Conservation (phyloP, 495 filamentous ascomycete species). For the Pseudoneurospora amorphoporcata region DNA sequence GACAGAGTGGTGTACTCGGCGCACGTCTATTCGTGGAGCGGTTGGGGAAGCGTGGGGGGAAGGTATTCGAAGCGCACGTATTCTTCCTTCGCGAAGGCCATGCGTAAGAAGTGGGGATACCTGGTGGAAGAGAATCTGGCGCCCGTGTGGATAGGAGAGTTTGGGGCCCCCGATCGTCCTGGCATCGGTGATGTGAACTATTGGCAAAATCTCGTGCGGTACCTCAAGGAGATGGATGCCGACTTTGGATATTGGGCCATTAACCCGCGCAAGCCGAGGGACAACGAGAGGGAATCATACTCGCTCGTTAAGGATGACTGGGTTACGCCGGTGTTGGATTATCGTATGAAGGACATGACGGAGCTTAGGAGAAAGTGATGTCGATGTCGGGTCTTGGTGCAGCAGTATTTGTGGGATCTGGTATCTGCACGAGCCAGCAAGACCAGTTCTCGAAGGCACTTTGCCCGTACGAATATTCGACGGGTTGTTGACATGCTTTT, state of each 20-base stretch:
- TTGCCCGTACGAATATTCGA: neutral
- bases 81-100: slow-evolving; percentile 43
- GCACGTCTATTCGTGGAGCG: slow-evolving; percentile 53
- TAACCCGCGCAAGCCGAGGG: slow-evolving; percentile 47
- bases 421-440: neutral
- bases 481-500: neutral
- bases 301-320: slow-evolving; percentile 47
- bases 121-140: slow-evolving; percentile 45
- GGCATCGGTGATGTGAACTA: slow-evolving; percentile 44
- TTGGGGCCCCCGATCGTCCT: slow-evolving; percentile 41
- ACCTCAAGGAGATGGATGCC: slow-evolving; percentile 41
- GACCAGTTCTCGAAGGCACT: neutral
- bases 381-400: neutral
- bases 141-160: slow-evolving; percentile 53
- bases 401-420: neutral
- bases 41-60: slow-evolving; percentile 46
- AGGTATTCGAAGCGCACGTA: slow-evolving; percentile 43
- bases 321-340: slow-evolving; percentile 45
- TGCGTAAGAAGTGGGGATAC: slow-evolving; percentile 52
- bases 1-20: slow-evolving; percentile 49
- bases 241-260: slow-evolving; percentile 57
- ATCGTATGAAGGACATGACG: slow-evolving; percentile 45
- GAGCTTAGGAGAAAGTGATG: slow-evolving; percentile 29
- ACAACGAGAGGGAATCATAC: slow-evolving; percentile 43
- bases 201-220: slow-evolving; percentile 47